A percentile compares a stretch with the other conserved stretches of the same genome.
These are phyloP conservation scores for Aspergillus steynii DNA, from an alignment of 495 filamentous ascomycete species.

Conservation along the genomic window DNA sequence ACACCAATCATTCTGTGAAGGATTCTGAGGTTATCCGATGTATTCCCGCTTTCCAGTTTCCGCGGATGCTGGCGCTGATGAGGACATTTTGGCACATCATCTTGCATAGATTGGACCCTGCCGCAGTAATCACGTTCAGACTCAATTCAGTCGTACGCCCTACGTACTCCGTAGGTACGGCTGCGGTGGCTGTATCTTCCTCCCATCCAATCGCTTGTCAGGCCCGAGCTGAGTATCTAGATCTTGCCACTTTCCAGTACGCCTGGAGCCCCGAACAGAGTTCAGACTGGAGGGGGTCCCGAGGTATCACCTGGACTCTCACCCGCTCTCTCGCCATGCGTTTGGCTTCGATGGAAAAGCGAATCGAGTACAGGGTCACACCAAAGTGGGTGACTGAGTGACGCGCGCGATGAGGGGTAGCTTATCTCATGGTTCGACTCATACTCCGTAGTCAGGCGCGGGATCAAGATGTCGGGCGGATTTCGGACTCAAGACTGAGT, in stretches of 20 bases:
- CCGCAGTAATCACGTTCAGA: neutral
- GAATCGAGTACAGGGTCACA: neutral
- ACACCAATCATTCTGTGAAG: constrained; percentile 15
- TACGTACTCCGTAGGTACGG: neutral
- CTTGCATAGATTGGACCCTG: neutral
- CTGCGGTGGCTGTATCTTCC: neutral
- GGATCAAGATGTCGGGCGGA: neutral
- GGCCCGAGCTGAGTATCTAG: neutral
- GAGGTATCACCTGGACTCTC: neutral
- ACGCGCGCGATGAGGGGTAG: neutral
- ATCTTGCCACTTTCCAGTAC: too few species aligned
- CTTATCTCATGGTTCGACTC: neutral
- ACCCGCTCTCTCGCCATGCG: too few species aligned
- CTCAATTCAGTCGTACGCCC: neutral
- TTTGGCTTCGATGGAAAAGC: neutral
- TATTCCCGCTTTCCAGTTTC: constrained; percentile 8
- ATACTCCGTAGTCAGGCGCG: too few species aligned
- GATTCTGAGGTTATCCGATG: constrained; percentile 6
- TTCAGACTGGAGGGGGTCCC: too few species aligned
- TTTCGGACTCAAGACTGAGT: neutral
- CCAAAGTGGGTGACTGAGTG: neutral
- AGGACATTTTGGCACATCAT: neutral
- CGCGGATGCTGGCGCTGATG: neutral
- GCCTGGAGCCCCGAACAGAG: too few species aligned
- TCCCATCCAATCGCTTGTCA: neutral